Evolutionary conservation across 306 rosid genomes (phyloP), one percentile per base, ranked within the genome.

Genomic region (Glycine latifolia): DNA sequence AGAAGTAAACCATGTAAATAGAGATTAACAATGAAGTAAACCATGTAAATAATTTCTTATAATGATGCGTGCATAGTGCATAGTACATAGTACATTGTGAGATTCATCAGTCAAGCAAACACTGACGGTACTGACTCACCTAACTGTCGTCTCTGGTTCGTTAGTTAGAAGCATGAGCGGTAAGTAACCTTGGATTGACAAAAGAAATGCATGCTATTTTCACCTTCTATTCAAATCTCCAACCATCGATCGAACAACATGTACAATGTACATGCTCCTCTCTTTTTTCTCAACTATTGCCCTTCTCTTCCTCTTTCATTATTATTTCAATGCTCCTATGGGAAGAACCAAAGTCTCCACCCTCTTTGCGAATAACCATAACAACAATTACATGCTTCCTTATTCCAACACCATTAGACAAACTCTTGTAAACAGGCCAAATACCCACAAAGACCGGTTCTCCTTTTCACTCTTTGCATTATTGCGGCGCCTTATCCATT

Each of bases 201-300:
- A 16, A 68, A 39, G 5, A 37, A 37, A 37, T 26, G 37, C 6
- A 11, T 17, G 50, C 58, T 4, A 4, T 67, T 37, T 67, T 4
- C 41, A 70, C 83, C 88, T 90, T 83, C 90, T 81, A 44, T 86
- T 89, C 93, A 90, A 90, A 62, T 75, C 52, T 26, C 60, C 81
- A 73, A 68, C 77, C 63, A 80, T 79, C 73, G 63, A 62, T 17
- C 37, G 13, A 61, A 26, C 31, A 4, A 66, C 44, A 39, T 39
- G 75, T 13, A 20, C 67, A 71, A 9, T 14, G 59, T 26, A 26
- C 31, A 26, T 26, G 2, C 31, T 66, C 14, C n/a, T 9, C 65
- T 65, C 26, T 62, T 39, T 2, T 75, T 17, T 56, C 68, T 46
- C 14, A 68, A 39, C 44, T 39, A 26, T 26, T 26, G 31, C 31